Evolutionary conservation across 2,329 filamentous ascomycete genomes (phyloP), one percentile per base, ranked within the genome.

Genomic region (Beauveria australis): DNA sequence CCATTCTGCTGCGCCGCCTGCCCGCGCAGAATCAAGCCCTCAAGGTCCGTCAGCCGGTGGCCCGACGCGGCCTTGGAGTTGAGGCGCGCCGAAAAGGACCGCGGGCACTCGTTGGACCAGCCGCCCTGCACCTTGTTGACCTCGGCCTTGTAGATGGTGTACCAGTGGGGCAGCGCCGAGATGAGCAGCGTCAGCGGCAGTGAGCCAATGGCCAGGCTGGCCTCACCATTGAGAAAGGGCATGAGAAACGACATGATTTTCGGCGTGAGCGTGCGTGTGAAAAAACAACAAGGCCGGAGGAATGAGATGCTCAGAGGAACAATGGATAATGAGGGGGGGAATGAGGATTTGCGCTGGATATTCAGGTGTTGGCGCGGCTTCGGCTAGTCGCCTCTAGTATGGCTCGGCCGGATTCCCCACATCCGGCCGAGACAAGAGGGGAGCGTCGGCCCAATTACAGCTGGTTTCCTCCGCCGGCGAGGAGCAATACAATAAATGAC

Each of bases 91-190:
- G 56, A 56, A 53, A 60, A 62, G n/a, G 56, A 22, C 3, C 61
- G 61, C 44, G 61, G 61, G 61, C 60, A 60, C 61, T 62, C 61
- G 56, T 62, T 62, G 61, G 56, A 3, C 61, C 61, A 62, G 43
- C 61, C 61, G 43, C 61, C 61, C 52, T 60, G 56, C 43, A 62
- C 61, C 52, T 60, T 60, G 61, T 62, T 62, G 43, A 3, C n/a
- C 51, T 62, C 61, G 46, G 61, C 61, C 44, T 40, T 37, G 52
- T 55, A 60, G 26, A 62, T 62, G 51, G 52, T 62, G 56, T 62
- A 62, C 61, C 61, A 62, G 44, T 62, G 61, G 28, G 61, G 61
- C 51, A 62, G 56, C 19, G 61, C 55, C 24, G 61, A 26, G 51
- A 62, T 33, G 46, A 62, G 46, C 5, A 62, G 61, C 37, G 61